Evolutionary conservation across 192 early-diverging fungal species (phyloP), one percentile per base, ranked within the genome.

Genomic region (Backusella circina): DNA sequence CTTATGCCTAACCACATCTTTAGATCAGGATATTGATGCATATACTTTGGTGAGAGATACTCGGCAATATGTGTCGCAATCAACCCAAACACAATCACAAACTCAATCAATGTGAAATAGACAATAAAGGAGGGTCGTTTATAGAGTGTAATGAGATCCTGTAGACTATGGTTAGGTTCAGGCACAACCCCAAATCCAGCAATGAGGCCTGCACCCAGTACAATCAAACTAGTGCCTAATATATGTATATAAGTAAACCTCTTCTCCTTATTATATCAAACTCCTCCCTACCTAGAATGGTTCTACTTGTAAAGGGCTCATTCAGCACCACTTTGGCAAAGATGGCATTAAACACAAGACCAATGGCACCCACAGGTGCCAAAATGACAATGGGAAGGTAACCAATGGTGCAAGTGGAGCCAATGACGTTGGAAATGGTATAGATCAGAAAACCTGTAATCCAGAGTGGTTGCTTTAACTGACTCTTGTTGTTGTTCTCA

Each of bases 301-400:
- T 91, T n/a, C 88, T 85, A 31, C 76, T 79, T 0, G 85, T 89
- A 83, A 94, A 94, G 28, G 79, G 85, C 72, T 91, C 91, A 13
- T 83, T 84, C 31, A 94, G 70, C 5, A 94, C 82, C 65, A 86
- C 82, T 26, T 84, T 77, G 12, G 93, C 92, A 86, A 93, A 94
- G 3, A 92, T 84, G 1, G 92, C 93, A 80, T 94, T 94, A 67
- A 93, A 91, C 9, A 94, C 90, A 61, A 94, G 79, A 9, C 88
- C 89, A 32, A 92, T 89, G 3, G 93, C 91, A 1, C 91, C 92
- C 57, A 94, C 72, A 8, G 92, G 93, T 8, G 93, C 93, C 8
- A 93, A 82, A 61, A 94, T 91, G 67, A 93, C 87, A 7, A 94
- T 90, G 1, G 93, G 93, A 10, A 94, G 85, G 64, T 92, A 89